Evolutionary conservation across 495 filamentous ascomycete species (phyloP).

Genomic region (Xylaria castorea): DNA sequence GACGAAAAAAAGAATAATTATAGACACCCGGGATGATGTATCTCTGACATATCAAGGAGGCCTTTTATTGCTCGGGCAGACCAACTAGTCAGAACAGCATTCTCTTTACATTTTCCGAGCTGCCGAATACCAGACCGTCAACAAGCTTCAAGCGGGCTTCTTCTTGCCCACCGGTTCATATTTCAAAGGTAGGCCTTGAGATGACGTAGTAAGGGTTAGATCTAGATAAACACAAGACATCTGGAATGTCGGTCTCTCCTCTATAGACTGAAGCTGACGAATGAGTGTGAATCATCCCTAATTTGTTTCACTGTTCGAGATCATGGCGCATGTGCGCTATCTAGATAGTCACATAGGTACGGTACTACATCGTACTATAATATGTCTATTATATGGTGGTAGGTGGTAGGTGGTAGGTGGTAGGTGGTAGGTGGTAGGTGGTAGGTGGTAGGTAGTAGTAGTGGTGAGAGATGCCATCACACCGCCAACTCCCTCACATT

Average conservation of each 20-base stretch:
- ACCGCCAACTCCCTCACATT: conserved; percentile 22
- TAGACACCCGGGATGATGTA: not conserved
- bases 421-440: no score
- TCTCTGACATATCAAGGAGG: not conserved
- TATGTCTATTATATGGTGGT: not conserved
- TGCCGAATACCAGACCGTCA: not conserved
- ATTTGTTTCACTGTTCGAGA: conserved; percentile 2
- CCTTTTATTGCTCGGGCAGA: not conserved
- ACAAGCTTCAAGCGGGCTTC: not conserved
- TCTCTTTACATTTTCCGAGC: not conserved
- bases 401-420: no score
- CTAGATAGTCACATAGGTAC: not conserved
- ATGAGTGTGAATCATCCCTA: not conserved
- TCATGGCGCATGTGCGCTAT: not conserved
- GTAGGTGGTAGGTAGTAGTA: no score
- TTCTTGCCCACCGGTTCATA: not conserved
- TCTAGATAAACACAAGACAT: conserved; percentile 12
- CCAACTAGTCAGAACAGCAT: not conserved
- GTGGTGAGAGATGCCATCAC: conserved; percentile 19
- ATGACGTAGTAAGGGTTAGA: conserved; percentile 13
- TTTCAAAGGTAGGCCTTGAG: not conserved
- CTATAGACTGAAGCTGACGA: not conserved
- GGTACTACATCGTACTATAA: conserved; percentile 3
- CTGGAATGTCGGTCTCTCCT: not conserved
- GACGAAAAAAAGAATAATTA: not conserved